phyloP scores from a whole-genome alignment of 192 early-diverging fungal species.

The Neocallimastix lanati region DNA sequence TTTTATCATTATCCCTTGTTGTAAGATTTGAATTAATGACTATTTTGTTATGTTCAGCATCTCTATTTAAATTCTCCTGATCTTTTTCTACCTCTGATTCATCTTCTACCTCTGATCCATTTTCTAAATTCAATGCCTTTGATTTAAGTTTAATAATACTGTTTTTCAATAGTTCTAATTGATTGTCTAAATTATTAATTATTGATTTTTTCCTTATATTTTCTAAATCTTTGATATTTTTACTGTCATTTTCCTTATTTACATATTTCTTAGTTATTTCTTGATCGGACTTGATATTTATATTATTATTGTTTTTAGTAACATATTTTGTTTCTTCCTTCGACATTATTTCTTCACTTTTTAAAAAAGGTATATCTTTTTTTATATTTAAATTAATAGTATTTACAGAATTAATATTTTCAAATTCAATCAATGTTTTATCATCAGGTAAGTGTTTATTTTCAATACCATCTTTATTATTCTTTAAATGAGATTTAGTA shows the following conservation, averaged over 20 bases:
- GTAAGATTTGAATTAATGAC: no score
- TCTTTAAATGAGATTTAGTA: no score
- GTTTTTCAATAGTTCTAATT: no score
- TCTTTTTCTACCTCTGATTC: slow-evolving; percentile 4
- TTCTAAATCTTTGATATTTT: no score
- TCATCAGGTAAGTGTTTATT: no score
- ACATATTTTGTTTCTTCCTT: not conserved
- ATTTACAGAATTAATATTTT: slow-evolving; percentile 17
- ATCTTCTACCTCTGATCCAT: no score
- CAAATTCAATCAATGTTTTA: slow-evolving; percentile 2
- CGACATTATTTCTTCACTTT: slow-evolving; percentile 26
- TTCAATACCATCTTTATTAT: no score
- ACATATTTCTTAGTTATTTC: slow-evolving; percentile 3
- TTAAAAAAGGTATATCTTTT: slow-evolving; percentile 16
- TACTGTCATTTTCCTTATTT: not conserved
- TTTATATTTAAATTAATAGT: slow-evolving; percentile 13
- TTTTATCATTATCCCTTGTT: no score
- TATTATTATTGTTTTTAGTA: not conserved
- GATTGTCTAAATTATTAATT: no score
- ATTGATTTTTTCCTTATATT: no score
- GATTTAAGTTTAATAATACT: no score
- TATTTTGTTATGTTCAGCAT: slow-evolving; percentile 6
- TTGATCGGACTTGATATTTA: not conserved
- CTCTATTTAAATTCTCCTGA: slow-evolving; percentile 5
- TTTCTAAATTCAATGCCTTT: not conserved